Base-by-base conservation (phyloP, 495 filamentous ascomycete species). In the Penicillium tannophilum region DNA sequence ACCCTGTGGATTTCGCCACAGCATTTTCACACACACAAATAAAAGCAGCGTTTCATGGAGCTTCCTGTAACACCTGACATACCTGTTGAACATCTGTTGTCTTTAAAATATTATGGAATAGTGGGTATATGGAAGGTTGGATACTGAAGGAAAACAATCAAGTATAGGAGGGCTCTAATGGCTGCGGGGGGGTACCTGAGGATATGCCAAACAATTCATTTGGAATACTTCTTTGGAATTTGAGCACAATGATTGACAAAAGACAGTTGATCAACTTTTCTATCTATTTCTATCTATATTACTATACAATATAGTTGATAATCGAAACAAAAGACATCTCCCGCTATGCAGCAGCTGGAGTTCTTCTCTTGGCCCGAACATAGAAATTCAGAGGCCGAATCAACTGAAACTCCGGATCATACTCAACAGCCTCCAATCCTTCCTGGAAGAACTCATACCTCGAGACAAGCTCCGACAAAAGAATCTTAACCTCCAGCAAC, bases 371-470 rank as follows among this genome's bases (percentile, higher is more conserved):
- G 0, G 79, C 77, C 31, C 70, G 56, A 1, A 79, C 79, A 59
- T 84, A 85, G 16, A 85, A 69, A 63, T 85, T 84, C 17, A 78
- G 63, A 8, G 81, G 82, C 58, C 81, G 52, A 35, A 84, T 79
- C 16, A 85, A 59, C 69, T 79, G 74, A 55, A 84, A 85, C 65
- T 73, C 67, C 3, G 83, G 82, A 66, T 86, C 82, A 67, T 86
- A 86, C 36, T 79, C 80, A 12, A 84, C 61, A 0, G 70, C 64
- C 30, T 76, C 73, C 23, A 65, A 33, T 1, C 69, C 72, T 26
- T 79, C 77, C 6, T 71, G 63, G 3, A 64, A 63, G 56, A 81
- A 85, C 61, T 80, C 63, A 61, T 86, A 86, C 23, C 80, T 70
- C 47, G 72, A 82, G 3, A 85, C 71, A 36, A 86, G 64, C 69